Base-by-base conservation (phyloP, 208 protist genomes). In the Porcisia deanei region DNA sequence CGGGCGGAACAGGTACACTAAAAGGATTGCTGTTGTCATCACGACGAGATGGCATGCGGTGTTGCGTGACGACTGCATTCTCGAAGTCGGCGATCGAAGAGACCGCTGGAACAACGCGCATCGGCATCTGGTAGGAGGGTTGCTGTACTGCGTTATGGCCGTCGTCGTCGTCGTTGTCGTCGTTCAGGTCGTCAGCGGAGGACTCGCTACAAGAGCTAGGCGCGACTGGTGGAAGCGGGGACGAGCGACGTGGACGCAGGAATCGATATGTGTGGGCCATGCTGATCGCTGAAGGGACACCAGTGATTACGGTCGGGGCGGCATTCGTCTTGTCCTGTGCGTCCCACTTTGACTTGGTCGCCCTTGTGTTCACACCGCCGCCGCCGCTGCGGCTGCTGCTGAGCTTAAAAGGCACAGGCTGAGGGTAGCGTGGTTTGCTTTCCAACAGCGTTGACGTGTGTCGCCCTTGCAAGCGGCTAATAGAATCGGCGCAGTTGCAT, bases 171-270 rank as follows among this genome's bases (percentile, higher is more conserved):
- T 61, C 52, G 37, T 71, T 63, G 64, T 45, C 61, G 37, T 71
- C 70, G 64, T 61, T 41, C 20, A n/a, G 43, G 30, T 54, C 30
- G 37, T 53, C 54, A 2, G 9, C 22, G 65, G 67, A 53, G 30
- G 54, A 25, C 54, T 34, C 61, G 58, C 77, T 77, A 43, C 77
- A 81, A 22, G 77, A 81, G 71, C 71, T 77, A 2, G 71, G 77
- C 12, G 77, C 77, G 5, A 81, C 77, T 8, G 77, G 45, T 8
- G 77, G 77, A 34, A 81, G 77, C 65, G 77, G 77, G 0, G 67
- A 82, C 0, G 54, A 55, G 10, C 83, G 73, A 1, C 75, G 67
- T 37, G 69, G 80, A 0, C 76, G 73, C 45, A 73, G 53, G 30
- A 43, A 64, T 57, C 71, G 73, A 49, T 73, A 54, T 8, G 71